Conservation (phyloP, 495 filamentous ascomycete species). For the Ramalina peruviana region DNA sequence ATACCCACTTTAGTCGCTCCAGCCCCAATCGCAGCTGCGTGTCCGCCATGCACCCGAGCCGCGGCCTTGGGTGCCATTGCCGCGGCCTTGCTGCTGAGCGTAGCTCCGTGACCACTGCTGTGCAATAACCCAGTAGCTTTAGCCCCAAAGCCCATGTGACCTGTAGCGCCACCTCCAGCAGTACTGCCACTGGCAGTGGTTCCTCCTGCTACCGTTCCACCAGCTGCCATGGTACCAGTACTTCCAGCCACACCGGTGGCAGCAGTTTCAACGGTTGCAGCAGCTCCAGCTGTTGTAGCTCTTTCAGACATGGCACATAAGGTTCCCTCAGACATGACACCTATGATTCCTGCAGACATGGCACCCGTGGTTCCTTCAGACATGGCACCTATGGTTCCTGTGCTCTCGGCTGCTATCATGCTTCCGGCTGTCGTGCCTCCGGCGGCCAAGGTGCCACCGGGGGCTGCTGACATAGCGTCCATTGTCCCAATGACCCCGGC, state of each 20-base stretch:
- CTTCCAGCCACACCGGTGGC: not conserved
- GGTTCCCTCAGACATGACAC: not conserved
- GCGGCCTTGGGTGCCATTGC: not conserved
- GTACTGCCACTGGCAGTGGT: not conserved
- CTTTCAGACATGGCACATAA: not conserved
- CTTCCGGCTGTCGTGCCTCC: not conserved
- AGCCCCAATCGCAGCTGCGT: not conserved
- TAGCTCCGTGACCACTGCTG: not conserved
- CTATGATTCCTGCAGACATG: not conserved
- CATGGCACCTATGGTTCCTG: not conserved
- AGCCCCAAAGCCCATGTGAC: not conserved
- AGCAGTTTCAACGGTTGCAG: not conserved
- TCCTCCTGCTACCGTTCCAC: not conserved
- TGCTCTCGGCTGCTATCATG: not conserved
- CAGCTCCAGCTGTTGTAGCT: not conserved
- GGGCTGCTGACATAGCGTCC: not conserved
- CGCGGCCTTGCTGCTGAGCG: not conserved
- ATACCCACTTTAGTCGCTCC: conserved; percentile 1
- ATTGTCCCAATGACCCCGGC: not conserved
- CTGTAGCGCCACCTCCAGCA: not conserved
- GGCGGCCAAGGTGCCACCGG: not conserved
- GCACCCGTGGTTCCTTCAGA: not conserved
- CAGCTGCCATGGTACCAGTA: not conserved
- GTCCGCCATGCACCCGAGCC: not conserved
- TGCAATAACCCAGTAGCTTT: not conserved